Evolutionary conservation across 139 green algal genomes (phyloP).

Genomic region (Chlorella sp.): DNA sequence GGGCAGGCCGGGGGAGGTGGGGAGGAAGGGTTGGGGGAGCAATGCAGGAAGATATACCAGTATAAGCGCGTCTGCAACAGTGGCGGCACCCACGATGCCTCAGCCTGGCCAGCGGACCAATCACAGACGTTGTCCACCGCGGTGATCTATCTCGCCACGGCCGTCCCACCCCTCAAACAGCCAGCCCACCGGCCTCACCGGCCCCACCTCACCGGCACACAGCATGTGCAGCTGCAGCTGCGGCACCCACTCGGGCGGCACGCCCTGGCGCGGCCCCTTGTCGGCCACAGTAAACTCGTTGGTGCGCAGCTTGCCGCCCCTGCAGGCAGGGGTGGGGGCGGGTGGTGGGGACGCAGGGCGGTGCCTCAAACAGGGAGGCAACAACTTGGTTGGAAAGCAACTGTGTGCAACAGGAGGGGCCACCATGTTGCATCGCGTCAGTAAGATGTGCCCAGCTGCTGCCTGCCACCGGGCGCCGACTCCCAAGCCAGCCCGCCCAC

Average conservation of each 20-base stretch:
- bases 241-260: constrained; percentile 67
- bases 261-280: constrained; percentile 37
- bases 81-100: no score
- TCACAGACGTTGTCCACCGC: no score
- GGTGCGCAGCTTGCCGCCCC: constrained; percentile 19
- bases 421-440: no score
- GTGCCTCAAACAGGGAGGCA: not conserved
- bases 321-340: not conserved
- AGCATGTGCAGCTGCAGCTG: constrained; percentile 86
- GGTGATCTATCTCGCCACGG: no score
- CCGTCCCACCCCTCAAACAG: no score
- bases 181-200: not conserved
- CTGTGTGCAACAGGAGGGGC: not conserved
- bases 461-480: no score
- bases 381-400: not conserved
- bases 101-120: no score
- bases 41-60: no score
- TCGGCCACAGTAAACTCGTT: constrained; percentile 45
- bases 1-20: not conserved
- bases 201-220: constrained; percentile 25
- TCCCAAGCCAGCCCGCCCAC: not conserved
- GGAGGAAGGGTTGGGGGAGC: not conserved
- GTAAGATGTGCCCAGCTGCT: no score
- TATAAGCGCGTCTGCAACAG: no score
- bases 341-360: not conserved